A percentile compares a stretch with the other conserved stretches of the same genome.
These are phyloP conservation scores for Chrysophaeum taylorii DNA, from an alignment of 352 stramenopile genomes.

Conservation along the genomic window DNA sequence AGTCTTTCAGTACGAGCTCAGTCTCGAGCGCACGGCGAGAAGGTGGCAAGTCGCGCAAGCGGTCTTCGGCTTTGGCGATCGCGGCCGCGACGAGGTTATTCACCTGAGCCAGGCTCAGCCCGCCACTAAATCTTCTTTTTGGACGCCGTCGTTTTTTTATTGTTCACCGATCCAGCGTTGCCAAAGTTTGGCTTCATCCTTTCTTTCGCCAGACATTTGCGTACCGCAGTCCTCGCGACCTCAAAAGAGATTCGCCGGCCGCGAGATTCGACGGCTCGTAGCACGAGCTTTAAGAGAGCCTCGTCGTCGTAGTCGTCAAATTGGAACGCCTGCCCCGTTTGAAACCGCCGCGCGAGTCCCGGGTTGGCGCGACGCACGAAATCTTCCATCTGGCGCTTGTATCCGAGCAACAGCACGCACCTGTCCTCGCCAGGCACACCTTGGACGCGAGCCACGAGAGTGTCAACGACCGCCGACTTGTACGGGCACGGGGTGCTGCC, in stretches of 20 bases:
- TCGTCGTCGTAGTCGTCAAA: constrained; percentile 80
- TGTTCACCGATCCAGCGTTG: constrained; percentile 73
- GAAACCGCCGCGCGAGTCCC: constrained; percentile 68
- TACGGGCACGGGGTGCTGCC: constrained; percentile 37
- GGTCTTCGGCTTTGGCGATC: constrained; percentile 43
- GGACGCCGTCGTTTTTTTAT: no score
- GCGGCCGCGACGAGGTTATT: constrained; percentile 60
- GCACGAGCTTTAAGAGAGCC: constrained; percentile 47
- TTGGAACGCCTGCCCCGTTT: constrained; percentile 65
- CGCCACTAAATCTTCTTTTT: no score
- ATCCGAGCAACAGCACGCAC: constrained; percentile 80
- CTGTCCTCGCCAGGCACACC: constrained; percentile 69
- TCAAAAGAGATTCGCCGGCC: not conserved
- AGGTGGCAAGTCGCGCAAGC: not conserved
- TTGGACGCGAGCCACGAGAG: constrained; percentile 78
- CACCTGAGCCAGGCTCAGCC: no score
- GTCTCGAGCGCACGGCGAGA: constrained; percentile 6
- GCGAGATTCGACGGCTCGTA: constrained; percentile 19
- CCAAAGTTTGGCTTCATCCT: constrained; percentile 68
- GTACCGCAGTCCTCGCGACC: constrained; percentile 24
- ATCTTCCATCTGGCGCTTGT: constrained; percentile 71
- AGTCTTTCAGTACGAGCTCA: constrained; percentile 25
- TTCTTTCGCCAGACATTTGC: constrained; percentile 43
- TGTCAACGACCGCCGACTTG: constrained; percentile 51
- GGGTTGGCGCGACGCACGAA: constrained; percentile 76